Conservation (phyloP, 345 rosid species). For the Citrus sp. region DNA sequence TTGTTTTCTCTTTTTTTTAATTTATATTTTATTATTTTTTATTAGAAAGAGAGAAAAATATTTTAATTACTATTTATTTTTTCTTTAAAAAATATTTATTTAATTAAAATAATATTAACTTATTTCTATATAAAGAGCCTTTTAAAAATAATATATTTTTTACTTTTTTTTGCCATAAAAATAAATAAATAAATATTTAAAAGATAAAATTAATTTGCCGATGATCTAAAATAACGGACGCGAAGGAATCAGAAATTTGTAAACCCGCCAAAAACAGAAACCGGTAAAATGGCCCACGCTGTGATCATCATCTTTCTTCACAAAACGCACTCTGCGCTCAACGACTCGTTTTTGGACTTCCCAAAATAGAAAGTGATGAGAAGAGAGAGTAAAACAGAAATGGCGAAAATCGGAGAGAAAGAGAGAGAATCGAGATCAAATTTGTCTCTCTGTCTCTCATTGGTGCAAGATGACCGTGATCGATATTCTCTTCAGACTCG, state of each 20-base stretch:
- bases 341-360: constrained; percentile 22
- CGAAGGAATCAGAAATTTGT: not conserved
- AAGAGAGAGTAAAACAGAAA: not conserved
- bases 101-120: no score
- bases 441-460: no score
- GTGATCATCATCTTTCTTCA: not conserved
- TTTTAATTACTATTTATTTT: no score
- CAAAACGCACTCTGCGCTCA: constrained; percentile 23
- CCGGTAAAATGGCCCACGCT: not conserved
- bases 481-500: constrained; percentile 64
- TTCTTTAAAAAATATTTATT: no score
- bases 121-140: no score
- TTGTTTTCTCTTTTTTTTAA: no score
- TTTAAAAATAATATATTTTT: no score
- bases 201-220: no score
- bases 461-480: constrained; percentile 52
- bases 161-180: no score
- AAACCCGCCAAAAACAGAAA: not conserved
- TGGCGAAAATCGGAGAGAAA: constrained; percentile 4
- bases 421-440: not conserved
- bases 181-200: no score
- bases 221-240: not conserved
- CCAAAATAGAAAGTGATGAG: constrained; percentile 3
- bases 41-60: accelerated
- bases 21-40: no score